Base-by-base conservation (phyloP, 192 early-diverging fungal genomes). In the Jimgerdemannia lactiflua region DNA sequence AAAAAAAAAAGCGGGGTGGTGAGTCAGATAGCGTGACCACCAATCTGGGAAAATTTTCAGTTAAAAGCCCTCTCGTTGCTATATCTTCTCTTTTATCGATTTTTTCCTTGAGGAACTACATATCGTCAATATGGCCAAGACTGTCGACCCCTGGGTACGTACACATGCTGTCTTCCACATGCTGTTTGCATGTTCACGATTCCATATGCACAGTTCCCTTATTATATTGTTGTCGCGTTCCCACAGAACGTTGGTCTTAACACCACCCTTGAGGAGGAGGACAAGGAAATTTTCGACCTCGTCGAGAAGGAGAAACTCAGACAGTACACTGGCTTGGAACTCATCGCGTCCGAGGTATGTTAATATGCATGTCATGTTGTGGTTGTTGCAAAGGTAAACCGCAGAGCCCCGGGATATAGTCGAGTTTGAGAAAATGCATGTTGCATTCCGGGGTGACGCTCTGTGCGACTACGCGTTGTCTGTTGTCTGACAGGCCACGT, bases 221-320 rank as follows among this genome's bases (percentile, higher is more conserved):
- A 65, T 83, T 29, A 29, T 29, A 0, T 29, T 29, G 29, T 68
- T 68, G 19, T 18, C 18, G 49, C 65, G 86, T 84, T 72, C 68
- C 81, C 82, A 29, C 91, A 89, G 89, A 95, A 95, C 86, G 77
- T 82, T 77, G 84, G 80, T 76, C 91, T 99, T 69, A 98, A 99
- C 92, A 93, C 89, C 67, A 73, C 97, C 70, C 93, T 99, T 76
- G 78, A 94, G 74, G 87, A 94, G 77, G 97, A 97, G 66, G 98
- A 99, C 81, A 92, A 90, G 69, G 97, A 96, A 78, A 91, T 99
- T 80, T 96, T 92, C 82, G 86, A 91, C 71, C 92, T 99, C 70
- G 92, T 99, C 80, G 94, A 99, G 86, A 89, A 96, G 76, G 98
- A 99, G 79, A 98, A 98, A 88, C 95, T 95, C 90, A 88, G 98